Evolutionary conservation across 257 asterid genomes (phyloP), one percentile per base, ranked within the genome.

Genomic region (Apocynum venetum): DNA sequence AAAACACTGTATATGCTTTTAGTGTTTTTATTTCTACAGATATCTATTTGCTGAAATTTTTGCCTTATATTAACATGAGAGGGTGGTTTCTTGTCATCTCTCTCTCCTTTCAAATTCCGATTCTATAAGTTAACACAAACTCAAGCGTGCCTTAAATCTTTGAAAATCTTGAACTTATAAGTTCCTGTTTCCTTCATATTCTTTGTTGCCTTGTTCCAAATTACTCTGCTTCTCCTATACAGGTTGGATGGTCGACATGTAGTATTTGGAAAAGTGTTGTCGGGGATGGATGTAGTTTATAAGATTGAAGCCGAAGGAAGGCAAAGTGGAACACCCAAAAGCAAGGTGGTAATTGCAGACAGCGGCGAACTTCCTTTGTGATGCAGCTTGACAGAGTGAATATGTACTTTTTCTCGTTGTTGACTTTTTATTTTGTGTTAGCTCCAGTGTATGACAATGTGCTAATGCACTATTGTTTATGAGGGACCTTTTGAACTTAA

Each of bases 181-280:
- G 31, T 25, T 25, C 31, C 31, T 25, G 31, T 25, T 25, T 25
- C 31, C 20, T 20, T 5, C 60, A 11, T 2, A 17, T 43, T 49
- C 47, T 55, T 60, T 69, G 46, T 2, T 67, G 31, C 53, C 25
- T 64, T 63, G 10, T 60, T 38, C 63, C 14, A 56, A 47, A 47
- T 48, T 14, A 11, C 4, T 13, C 60, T n/a, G 14, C 19, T 69
- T 35, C 71, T 7, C 38, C 4, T n/a, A 52, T 67, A 49, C 87
- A 94, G 98, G 98, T 83, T 94, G 91, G 96, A 94, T 70, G 98
- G 96, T 0, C 88, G 91, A 35, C 98, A 95, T 75, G 98, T 95
- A 17, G 98, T 91, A 6, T 95, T 93, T 6, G 98, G 98, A 10
- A 95, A 95, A 89, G 98, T 93, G 60, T 83, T 95, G 20, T 89